A percentile compares a stretch with the other conserved stretches of the same genome.
Conservation (phyloP, 208 protist species). For the Trypanosoma theileri region DNA sequence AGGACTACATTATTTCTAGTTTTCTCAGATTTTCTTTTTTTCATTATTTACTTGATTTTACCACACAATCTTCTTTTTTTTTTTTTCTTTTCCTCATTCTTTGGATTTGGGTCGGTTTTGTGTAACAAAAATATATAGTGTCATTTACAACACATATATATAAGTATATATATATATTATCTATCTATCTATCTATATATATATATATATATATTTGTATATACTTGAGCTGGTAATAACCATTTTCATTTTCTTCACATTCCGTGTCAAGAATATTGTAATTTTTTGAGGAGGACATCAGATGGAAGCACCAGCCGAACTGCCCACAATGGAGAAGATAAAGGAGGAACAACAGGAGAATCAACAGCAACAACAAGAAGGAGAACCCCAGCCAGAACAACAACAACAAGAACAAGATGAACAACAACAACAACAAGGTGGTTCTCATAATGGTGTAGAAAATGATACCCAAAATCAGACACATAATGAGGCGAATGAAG, state of each 20-base stretch:
- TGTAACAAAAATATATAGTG: neutral
- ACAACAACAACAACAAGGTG: no score
- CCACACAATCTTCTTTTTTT: neutral
- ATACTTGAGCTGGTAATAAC: no score
- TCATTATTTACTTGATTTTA: no score
- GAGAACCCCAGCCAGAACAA: neutral
- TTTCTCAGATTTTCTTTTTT: no score
- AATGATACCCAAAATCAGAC: neutral
- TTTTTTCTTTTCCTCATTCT: neutral
- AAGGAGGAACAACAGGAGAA: constrained; percentile 1
- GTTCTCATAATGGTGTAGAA: no score
- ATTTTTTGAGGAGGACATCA: neutral
- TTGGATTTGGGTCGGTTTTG: neutral
- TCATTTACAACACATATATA: no score
- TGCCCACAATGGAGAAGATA: neutral
- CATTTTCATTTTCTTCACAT: no score
- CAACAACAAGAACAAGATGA: no score
- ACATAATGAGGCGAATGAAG: neutral
- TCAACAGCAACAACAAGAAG: neutral
- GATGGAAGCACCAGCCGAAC: neutral
- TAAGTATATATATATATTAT: no score
- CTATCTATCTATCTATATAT: no score
- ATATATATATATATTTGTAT: neutral
- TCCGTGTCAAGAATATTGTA: neutral
- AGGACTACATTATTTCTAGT: no score